Percentiles rank a stretch among this genome's conserved stretches.
Evolutionary conservation across 176 grass and related monocot species (phyloP).

Genomic region (Phyllostachys edulis): DNA sequence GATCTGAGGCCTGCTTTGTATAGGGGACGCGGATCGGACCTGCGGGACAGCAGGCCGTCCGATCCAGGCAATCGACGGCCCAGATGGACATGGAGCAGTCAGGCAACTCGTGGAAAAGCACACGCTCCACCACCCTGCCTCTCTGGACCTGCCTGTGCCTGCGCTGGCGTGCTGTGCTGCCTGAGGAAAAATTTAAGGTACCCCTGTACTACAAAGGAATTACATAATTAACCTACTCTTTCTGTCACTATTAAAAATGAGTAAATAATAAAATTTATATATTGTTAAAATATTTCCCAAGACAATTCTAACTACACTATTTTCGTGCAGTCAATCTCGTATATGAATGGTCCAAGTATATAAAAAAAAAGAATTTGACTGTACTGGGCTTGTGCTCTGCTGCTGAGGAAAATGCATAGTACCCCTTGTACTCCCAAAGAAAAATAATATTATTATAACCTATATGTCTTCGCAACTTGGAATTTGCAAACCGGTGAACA

Average conservation of each 20-base stretch:
- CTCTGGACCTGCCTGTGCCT: not conserved
- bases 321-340: not conserved
- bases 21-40: not conserved
- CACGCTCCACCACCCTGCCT: not conserved
- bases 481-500: not conserved
- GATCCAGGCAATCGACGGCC: not conserved
- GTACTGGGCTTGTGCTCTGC: not conserved
- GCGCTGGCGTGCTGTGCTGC: not conserved
- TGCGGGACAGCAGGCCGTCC: not conserved
- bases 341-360: not conserved
- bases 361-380: not conserved
- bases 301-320: not conserved
- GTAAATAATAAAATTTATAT: not conserved
- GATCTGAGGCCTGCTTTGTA: constrained; percentile 5
- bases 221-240: not conserved
- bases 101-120: not conserved
- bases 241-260: not conserved
- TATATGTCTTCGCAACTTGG: not conserved
- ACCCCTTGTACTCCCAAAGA: not conserved
- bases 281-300: not conserved
- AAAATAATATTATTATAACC: not conserved
- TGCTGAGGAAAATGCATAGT: not conserved
- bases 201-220: not conserved
- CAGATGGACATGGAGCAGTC: not conserved
- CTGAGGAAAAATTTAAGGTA: not conserved